A percentile compares a stretch with the other conserved stretches of the same genome.
These are phyloP conservation scores for Fusarium phyllophilum DNA, from an alignment of 2,329 filamentous ascomycete species.

Conservation along the genomic window DNA sequence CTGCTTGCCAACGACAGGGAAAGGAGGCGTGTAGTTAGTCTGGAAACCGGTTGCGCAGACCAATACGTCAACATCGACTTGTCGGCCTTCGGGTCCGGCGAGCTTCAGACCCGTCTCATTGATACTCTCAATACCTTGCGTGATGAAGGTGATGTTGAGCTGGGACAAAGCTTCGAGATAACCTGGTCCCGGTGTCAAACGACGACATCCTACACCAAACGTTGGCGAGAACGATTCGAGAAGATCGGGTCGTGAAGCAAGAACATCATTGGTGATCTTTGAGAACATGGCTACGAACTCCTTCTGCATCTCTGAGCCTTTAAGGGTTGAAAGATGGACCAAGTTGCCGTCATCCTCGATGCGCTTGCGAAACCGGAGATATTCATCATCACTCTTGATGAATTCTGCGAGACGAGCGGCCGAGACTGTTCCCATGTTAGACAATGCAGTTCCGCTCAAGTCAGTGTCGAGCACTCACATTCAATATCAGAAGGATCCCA, in stretches of 20 bases:
- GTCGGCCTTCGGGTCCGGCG: accelerated
- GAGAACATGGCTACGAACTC: background rate
- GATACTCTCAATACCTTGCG: background rate
- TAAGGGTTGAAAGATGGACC: background rate
- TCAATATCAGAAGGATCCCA: background rate
- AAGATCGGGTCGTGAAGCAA: background rate
- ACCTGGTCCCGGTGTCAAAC: background rate
- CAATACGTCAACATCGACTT: background rate
- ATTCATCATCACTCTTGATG: background rate
- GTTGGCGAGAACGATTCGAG: background rate
- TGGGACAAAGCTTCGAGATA: background rate
- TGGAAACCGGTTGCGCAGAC: background rate
- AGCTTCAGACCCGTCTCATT: background rate
- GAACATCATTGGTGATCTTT: background rate
- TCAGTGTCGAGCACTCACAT: accelerated
- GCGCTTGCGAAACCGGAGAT: background rate
- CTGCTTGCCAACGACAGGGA: background rate
- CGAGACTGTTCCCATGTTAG: background rate
- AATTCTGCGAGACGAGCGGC: background rate
- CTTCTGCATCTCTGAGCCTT: background rate
- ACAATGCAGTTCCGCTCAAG: accelerated
- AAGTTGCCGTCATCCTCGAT: background rate
- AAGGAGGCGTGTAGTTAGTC: background rate
- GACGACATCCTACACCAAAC: background rate
- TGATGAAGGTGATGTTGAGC: background rate